phyloP scores from a whole-genome alignment of 192 early-diverging fungal species.

The Thoreauomyces humboldtii region DNA sequence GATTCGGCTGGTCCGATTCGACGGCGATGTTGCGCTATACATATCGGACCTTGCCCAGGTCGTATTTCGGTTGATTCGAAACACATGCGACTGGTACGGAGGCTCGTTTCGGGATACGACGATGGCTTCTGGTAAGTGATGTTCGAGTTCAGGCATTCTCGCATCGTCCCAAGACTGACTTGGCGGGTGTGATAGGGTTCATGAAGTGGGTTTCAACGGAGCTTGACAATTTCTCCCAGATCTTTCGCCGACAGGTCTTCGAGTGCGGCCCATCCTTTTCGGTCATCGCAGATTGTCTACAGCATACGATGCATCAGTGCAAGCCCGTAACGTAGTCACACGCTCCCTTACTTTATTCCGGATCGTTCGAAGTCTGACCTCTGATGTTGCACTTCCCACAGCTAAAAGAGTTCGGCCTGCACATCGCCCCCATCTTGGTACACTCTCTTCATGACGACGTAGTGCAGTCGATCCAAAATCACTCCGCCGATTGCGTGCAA shows the following conservation, averaged over 20 bases:
- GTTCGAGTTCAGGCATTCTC: too few relatives aligned
- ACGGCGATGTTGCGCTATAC: constrained; percentile 84
- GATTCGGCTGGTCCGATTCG: constrained; percentile 78
- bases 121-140: constrained; percentile 75
- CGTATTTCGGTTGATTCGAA: constrained; percentile 86
- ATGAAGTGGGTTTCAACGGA: constrained; percentile 90
- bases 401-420: constrained; percentile 82
- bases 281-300: constrained; percentile 82
- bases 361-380: neutral
- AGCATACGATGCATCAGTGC: constrained; percentile 73
- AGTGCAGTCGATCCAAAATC: constrained; percentile 64
- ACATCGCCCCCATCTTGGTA: constrained; percentile 80
- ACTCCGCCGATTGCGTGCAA: constrained; percentile 61
- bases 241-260: constrained; percentile 91
- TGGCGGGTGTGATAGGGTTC: constrained; percentile 73
- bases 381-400: constrained; percentile 24
- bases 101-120: constrained; percentile 81
- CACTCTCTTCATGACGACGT: constrained; percentile 76
- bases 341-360: constrained; percentile 1
- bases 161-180: neutral
- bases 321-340: constrained; percentile 52
- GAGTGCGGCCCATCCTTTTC: constrained; percentile 69
- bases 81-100: constrained; percentile 96
- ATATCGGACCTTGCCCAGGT: constrained; percentile 72
- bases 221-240: constrained; percentile 76